Conservation (phyloP, 2,329 filamentous ascomycete genomes). For the Chalara sp. region DNA sequence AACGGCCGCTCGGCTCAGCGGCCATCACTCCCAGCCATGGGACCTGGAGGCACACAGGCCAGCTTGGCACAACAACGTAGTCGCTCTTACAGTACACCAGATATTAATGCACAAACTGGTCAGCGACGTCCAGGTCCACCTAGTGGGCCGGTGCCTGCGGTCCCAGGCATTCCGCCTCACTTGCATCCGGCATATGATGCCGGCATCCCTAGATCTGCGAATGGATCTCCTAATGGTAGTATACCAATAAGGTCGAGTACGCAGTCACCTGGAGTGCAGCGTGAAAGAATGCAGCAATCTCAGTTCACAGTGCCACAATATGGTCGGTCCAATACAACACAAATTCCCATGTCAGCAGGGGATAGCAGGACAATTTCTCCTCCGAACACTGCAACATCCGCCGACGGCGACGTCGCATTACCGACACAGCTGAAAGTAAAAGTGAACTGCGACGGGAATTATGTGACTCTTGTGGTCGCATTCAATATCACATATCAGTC, state of each 20-base stretch:
- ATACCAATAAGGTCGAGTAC: slow-evolving; percentile 62
- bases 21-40: slow-evolving; percentile 73
- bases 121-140: slow-evolving; percentile 49
- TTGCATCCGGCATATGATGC: slow-evolving; percentile 53
- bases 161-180: slow-evolving; percentile 71
- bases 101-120: slow-evolving; percentile 70
- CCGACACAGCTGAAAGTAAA: slow-evolving; percentile 88
- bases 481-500: slow-evolving; percentile 94
- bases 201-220: slow-evolving; percentile 70
- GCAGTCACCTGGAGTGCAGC: slow-evolving; percentile 63
- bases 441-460: slow-evolving; percentile 86
- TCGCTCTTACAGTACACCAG: slow-evolving; percentile 90
- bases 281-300: slow-evolving; percentile 47
- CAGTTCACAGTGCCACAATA: slow-evolving; percentile 28
- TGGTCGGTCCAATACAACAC: slow-evolving; percentile 18
- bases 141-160: slow-evolving; percentile 51
- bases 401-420: slow-evolving; percentile 42
- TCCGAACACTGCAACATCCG: slow-evolving; percentile 23
- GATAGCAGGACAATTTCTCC: slow-evolving; percentile 38
- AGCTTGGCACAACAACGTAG: slow-evolving; percentile 56
- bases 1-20: slow-evolving; percentile 62
- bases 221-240: slow-evolving; percentile 65
- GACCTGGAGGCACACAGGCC: slow-evolving; percentile 45
- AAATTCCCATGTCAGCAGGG: slow-evolving; percentile 24
- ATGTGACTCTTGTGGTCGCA: slow-evolving; percentile 90